Base-by-base conservation (phyloP, 192 early-diverging fungal genomes). In the Blastocladiella britannica region DNA sequence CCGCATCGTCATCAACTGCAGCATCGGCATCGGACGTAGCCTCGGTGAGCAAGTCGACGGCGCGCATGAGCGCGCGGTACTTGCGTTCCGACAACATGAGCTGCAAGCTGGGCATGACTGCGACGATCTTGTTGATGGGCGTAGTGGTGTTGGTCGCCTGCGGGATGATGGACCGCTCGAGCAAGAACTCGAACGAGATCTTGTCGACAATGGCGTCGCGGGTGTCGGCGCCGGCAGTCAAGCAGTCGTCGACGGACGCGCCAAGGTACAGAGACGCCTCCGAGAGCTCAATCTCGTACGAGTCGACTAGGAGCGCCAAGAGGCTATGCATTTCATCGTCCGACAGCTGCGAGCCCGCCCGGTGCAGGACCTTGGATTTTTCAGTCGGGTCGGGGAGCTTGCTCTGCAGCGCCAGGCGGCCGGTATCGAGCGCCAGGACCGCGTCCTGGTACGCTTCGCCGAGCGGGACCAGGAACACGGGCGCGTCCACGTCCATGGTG, bases 401-500 rank as follows among this genome's bases (percentile, higher is more conserved):
- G 51, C 85, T 89, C 62, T 86, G 81, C 7, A 98, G 82, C 26
- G 81, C 73, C 58, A 98, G 85, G 55, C 88, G 87, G 54, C 95
- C 95, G 22, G 86, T 86, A 65, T 98, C 93, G 22, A 98, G 64
- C 2, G 93, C 85, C 18, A 89, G 72, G 5, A 91, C 84, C 54
- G 75, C 66, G 20, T 83, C 65, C 52, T 80, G 66, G 4, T 9
- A 29, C 66, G 62, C 28, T 70, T 64, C 5, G 69, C 65, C 27
- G 70, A 76, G 63, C 0, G 91, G 92, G 25, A 98, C 74, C 20
- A 94, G 74, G 71, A 98, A 81, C 51, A 96, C 85, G 2, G 95
- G 95, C 4, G 95, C 95, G 61, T 93, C 88, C 68, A 93, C 81
- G 58, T 98, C 93, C n/a, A 98, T 78, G 51, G 84, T 79, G 8